Conservation (phyloP, 768 basidiomycete genomes). For the Fomitopsis pulvina region DNA sequence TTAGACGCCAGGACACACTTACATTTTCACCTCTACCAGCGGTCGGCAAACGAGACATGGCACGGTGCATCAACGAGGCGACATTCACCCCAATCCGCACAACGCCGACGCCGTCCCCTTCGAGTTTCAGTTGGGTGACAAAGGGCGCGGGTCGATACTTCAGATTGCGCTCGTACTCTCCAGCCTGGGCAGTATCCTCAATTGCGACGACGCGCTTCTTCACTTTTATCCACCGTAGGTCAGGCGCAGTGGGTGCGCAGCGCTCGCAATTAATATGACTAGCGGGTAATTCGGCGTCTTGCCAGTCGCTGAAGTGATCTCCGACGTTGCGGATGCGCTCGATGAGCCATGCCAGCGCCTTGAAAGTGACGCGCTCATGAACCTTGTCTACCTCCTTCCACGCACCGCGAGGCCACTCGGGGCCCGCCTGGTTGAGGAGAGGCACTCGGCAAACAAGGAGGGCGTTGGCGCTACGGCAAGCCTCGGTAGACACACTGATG, state of each 20-base stretch:
- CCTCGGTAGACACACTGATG: slow-evolving; percentile 47
- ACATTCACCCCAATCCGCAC: slow-evolving; percentile 87
- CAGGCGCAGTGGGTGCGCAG: slow-evolving; percentile 76
- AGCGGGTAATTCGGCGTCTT: slow-evolving; percentile 38
- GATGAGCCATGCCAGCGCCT: slow-evolving; percentile 78
- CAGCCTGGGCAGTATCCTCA: slow-evolving; percentile 83
- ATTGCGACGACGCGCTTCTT: slow-evolving; percentile 59
- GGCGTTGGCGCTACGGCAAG: slow-evolving; percentile 71
- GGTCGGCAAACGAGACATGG: slow-evolving; percentile 69
- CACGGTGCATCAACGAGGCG: slow-evolving; percentile 81
- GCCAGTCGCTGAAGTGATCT: slow-evolving; percentile 63
- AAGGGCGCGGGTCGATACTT: slow-evolving; percentile 85
- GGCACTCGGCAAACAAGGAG: slow-evolving; percentile 74
- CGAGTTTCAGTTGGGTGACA: slow-evolving; percentile 73
- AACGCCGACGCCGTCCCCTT: slow-evolving; percentile 53
- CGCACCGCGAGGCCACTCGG: slow-evolving; percentile 67
- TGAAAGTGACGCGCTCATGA: slow-evolving; percentile 79
- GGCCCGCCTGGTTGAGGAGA: slow-evolving; percentile 59
- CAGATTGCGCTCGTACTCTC: slow-evolving; percentile 80
- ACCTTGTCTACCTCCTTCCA: slow-evolving; percentile 86
- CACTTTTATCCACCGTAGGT: slow-evolving; percentile 67
- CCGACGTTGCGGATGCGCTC: slow-evolving; percentile 77
- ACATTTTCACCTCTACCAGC: slow-evolving; percentile 35
- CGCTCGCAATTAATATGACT: slow-evolving; percentile 55
- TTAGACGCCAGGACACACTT: slow-evolving; percentile 70